Base-by-base conservation (phyloP, 495 filamentous ascomycete species). In the Penicillium fimorum region DNA sequence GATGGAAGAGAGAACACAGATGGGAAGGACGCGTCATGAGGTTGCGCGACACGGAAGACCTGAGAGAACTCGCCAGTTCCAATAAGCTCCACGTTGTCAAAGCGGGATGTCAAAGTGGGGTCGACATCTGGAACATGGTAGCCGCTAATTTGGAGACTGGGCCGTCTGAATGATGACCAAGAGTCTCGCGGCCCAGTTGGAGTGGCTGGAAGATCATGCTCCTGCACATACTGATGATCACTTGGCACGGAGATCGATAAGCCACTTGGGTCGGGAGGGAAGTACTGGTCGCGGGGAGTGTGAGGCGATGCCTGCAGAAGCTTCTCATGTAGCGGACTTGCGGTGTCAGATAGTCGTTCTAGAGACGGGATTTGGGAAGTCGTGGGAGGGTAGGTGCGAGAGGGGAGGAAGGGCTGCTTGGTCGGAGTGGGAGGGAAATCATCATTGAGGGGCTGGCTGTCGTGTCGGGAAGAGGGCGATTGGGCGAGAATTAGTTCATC, bases 401-500 rank as follows among this genome's bases (percentile, higher is more conserved):
- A 74, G 27, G 74, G 73, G 50, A 74, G 72, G 53, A 77, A 78
- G 15, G 79, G 68, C 60, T 86, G 87, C 71, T 96, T 97, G 1
- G 95, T 97, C 3, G 94, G 94, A 11, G 94, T 98, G 10, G 92
- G 92, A 22, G 92, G 92, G 24, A 95, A 73, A 20, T 96, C 89
- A 59, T 93, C 90, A 37, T 78, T 80, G 43, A 83, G 77, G 4
- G 80, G 75, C 60, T 86, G 84, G 58, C 82, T 84, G 42, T 85
- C 79, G 10, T 70, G 70, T 17, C 82, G 81, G 10, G 74, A 79
- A 33, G 79, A 79, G 13, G 84, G 84, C 7, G 83, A 87, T 38
- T 78, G 73, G 57, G 71, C 79, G 41, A 71, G 69, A 52, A 66
- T 69, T 51, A 71, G 66, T 3, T 95, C 90, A 53, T 93, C 88